Evolutionary conservation across 176 grass and related monocot species (phyloP).

Genomic region (Triticum monococcum): DNA sequence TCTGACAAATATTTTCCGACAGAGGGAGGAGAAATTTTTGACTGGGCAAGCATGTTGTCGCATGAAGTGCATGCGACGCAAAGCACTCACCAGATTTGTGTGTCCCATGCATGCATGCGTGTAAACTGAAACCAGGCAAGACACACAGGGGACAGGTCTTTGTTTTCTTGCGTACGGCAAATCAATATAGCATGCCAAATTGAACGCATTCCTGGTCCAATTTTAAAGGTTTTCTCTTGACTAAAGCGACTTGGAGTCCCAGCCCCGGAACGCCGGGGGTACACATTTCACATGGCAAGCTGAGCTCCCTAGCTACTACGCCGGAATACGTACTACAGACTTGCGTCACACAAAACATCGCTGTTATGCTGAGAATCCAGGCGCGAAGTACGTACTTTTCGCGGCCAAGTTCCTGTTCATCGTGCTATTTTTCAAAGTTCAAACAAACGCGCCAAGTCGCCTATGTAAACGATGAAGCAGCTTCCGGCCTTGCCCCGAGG

Average conservation of each 20-base stretch:
- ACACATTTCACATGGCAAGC: neutral
- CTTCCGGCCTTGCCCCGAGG: neutral
- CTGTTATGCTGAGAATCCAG: neutral
- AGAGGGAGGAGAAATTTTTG: neutral
- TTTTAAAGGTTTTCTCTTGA: neutral
- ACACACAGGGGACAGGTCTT: neutral
- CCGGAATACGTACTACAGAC: neutral
- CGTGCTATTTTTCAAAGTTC: slow-evolving; percentile 12
- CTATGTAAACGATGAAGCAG: slow-evolving; percentile 33
- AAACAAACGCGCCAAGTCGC: slow-evolving; percentile 8
- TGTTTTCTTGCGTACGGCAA: neutral
- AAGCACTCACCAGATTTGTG: neutral
- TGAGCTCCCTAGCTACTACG: neutral
- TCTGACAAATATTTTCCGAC: too few relatives aligned
- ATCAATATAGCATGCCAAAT: neutral
- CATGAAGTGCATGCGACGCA: neutral
- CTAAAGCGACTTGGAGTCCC: neutral
- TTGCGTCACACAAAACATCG: neutral
- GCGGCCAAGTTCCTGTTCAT: neutral
- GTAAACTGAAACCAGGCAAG: slow-evolving; percentile 14
- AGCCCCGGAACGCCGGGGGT: neutral
- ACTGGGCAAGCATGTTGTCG: neutral
- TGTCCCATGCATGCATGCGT: neutral
- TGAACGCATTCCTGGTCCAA: neutral
- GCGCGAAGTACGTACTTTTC: too few relatives aligned